These are phyloP conservation scores for Paraphoma sp. DNA, from an alignment of 2,329 filamentous ascomycete genomes.

Conservation along the genomic window DNA sequence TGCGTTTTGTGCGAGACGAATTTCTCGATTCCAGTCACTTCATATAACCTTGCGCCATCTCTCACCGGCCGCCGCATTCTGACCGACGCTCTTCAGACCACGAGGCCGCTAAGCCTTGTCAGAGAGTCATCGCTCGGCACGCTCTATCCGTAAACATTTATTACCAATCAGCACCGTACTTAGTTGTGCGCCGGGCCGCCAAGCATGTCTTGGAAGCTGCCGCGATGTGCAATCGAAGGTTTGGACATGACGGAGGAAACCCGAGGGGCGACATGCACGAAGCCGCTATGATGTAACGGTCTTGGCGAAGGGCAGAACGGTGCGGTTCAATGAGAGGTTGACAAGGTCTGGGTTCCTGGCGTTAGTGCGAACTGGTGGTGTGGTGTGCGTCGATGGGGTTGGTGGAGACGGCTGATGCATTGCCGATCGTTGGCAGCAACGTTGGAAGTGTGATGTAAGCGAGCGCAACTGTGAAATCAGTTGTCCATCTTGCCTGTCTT, in stretches of 20 bases:
- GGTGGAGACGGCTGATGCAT: slow-evolving; percentile 11
- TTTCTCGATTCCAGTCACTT: neutral
- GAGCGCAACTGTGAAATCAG: neutral
- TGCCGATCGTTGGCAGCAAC: slow-evolving; percentile 10
- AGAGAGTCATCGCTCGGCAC: slow-evolving; percentile 2
- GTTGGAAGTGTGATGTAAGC: slow-evolving; percentile 5
- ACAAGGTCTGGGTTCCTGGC: slow-evolving; percentile 13
- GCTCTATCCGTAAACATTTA: neutral
- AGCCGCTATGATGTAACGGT: slow-evolving; percentile 19
- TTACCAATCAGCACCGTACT: slow-evolving; percentile 14
- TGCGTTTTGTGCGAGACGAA: neutral
- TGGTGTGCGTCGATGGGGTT: slow-evolving; percentile 15
- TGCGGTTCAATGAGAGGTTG: slow-evolving; percentile 3
- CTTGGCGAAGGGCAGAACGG: slow-evolving; percentile 9
- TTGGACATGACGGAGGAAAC: slow-evolving; percentile 9
- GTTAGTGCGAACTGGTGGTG: slow-evolving; percentile 17
- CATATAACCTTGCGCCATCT: slow-evolving; percentile 8
- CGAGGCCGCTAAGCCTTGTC: slow-evolving; percentile 11
- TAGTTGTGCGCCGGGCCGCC: slow-evolving; percentile 1
- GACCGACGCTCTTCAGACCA: slow-evolving; percentile 7
- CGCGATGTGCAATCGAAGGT: slow-evolving; percentile 5
- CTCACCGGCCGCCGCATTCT: slow-evolving; percentile 10
- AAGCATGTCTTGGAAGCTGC: slow-evolving; percentile 5
- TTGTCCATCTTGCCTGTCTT: too few species aligned
- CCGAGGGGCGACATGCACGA: slow-evolving; percentile 10